Evolutionary conservation across 2,329 filamentous ascomycete species (phyloP).

Genomic region (Claviceps monticola): DNA sequence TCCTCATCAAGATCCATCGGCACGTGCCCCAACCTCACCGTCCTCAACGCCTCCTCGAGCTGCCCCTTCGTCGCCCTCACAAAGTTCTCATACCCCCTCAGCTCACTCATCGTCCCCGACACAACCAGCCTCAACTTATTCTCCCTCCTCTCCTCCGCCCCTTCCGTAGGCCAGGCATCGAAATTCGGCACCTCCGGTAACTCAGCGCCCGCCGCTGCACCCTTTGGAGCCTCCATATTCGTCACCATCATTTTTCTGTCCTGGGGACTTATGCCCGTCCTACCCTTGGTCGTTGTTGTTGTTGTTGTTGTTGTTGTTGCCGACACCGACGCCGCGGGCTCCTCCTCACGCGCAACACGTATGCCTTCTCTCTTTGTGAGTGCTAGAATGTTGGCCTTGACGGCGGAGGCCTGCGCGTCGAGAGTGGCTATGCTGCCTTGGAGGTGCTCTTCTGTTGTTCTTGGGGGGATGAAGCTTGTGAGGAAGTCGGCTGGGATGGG

Average conservation of each 20-base stretch:
- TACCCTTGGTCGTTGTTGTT: background rate
- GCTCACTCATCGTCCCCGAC: constrained; percentile 7
- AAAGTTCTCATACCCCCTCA: constrained; percentile 14
- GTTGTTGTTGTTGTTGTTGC: too few relatives aligned
- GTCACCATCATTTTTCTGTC: constrained; percentile 14
- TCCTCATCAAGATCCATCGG: background rate
- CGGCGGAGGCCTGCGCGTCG: constrained; percentile 14
- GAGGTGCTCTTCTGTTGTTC: constrained; percentile 9
- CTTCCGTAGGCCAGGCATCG: background rate
- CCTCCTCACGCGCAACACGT: constrained; percentile 10
- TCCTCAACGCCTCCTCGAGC: constrained; percentile 13
- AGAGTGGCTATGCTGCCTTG: constrained; percentile 10
- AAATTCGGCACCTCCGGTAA: background rate
- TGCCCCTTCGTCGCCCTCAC: constrained; percentile 5
- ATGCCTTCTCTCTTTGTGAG: constrained; percentile 18
- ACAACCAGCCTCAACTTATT: constrained; percentile 11
- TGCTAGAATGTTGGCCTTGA: constrained; percentile 18
- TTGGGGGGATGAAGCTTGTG: constrained; percentile 7
- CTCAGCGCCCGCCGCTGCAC: background rate
- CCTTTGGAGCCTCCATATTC: constrained; percentile 15
- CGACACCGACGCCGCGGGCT: background rate
- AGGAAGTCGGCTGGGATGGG: constrained; percentile 15
- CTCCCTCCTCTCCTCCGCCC: constrained; percentile 12
- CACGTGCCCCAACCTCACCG: constrained; percentile 8
- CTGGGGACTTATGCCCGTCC: background rate